Evolutionary conservation across 2,329 filamentous ascomycete species (phyloP), one percentile per base, ranked within the genome.

Genomic region (Phialophora expanda): DNA sequence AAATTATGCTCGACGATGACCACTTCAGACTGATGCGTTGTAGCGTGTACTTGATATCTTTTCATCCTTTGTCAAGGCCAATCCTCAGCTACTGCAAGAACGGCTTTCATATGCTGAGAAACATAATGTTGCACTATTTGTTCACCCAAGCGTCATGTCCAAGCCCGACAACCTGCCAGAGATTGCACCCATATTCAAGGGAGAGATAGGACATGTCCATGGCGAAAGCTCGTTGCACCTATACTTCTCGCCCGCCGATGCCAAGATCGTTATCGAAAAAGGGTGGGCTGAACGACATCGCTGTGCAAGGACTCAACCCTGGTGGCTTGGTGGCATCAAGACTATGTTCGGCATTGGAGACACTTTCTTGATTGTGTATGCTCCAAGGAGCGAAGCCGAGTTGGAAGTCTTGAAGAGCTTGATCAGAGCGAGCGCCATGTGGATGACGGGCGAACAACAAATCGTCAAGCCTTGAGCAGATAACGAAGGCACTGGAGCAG

Each of bases 141-240:
- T 67, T n/a, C 65, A 69, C 57, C 65, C 62, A 20, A 56, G 24
- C 28, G 57, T 69, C 30, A 54, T 67, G 17, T 46, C 65, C n/a
- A 64, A 66, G 9, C 24, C 62, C 14, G 48, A 53, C 22, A 66
- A 60, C 34, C 56, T 67, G 22, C 85, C 86, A 32, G 91, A 87
- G 11, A 92, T 89, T 72, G 66, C 65, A 12, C 60, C 41, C 4
- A 51, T 64, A 20, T 61, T 70, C 64, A 86, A 89, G 71, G 91
- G 91, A n/a, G 92, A 96, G 78, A 85, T 96, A 51, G 90, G 87
- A 72, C 92, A 96, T 76, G 86, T 92, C 11, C 92, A 96, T 77
- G 88, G 84, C 26, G 92, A 95, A 70, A 86, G 89, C 67, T 90
- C 87, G 3, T 82, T 95, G 84, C 92, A 96, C 77, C 82, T 95